Conservation (phyloP, 805 yeast species). For the Kodamaea kakaduensis region DNA sequence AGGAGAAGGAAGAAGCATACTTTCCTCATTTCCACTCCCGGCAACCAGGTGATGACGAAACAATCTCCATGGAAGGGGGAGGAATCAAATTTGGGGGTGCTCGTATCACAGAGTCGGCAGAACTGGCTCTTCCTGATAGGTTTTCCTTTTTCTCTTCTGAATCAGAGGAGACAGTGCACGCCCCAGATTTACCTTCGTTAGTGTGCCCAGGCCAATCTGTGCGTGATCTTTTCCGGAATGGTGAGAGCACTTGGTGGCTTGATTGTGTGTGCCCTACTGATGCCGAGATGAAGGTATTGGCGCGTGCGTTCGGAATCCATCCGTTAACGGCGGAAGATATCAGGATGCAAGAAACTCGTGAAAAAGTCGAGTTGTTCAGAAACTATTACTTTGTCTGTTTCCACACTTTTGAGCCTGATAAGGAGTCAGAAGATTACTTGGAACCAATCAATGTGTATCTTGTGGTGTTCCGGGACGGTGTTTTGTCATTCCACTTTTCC, state of each 20-base stretch:
- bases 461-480: constrained; percentile 28
- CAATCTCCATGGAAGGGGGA: constrained; percentile 21
- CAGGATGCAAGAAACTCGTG: constrained; percentile 93
- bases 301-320: constrained; percentile 94
- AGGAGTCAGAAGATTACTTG: constrained; percentile 28
- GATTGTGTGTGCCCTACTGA: constrained; percentile 94
- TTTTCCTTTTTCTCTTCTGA: constrained; percentile 26
- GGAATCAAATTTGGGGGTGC: constrained; percentile 41
- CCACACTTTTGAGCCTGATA: constrained; percentile 89
- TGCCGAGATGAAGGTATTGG: constrained; percentile 84
- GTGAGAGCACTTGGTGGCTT: constrained; percentile 46
- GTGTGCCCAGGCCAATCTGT: constrained; percentile 19
- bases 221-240: constrained; percentile 22
- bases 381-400: constrained; percentile 93
- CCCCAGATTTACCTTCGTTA: constrained; percentile 25
- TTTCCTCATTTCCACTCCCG: background rate
- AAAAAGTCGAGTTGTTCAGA: constrained; percentile 89
- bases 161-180: constrained; percentile 25
- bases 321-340: constrained; percentile 98
- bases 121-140: constrained; percentile 49
- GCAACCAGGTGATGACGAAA: constrained; percentile 14
- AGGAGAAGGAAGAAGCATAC: constrained; percentile 1
- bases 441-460: constrained; percentile 29
- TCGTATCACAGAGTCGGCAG: constrained; percentile 23
- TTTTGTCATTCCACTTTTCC: constrained; percentile 26